These are phyloP conservation scores for Podospora conica DNA, from an alignment of 495 filamentous ascomycete genomes.

Conservation along the genomic window DNA sequence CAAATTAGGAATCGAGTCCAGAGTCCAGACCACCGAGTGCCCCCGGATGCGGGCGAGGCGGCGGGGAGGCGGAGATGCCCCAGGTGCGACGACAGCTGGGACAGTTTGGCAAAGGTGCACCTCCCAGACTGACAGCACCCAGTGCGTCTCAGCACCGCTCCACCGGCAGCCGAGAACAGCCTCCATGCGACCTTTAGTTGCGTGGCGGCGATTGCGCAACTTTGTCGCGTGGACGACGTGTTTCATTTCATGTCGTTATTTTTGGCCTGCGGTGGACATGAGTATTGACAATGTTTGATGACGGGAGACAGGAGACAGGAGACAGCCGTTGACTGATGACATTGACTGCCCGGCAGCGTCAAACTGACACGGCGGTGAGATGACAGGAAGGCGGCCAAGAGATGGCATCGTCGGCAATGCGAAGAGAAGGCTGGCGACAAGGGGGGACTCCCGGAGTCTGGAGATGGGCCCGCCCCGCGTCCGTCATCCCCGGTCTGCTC, in stretches of 20 bases:
- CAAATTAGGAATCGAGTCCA: neutral
- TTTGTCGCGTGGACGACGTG: neutral
- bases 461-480: neutral
- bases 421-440: neutral
- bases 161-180: neutral
- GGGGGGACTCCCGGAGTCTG: too few species aligned
- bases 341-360: too few species aligned
- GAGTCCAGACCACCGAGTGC: neutral
- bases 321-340: too few species aligned
- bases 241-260: neutral
- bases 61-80: neutral
- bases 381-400: neutral
- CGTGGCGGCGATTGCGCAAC: neutral
- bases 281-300: neutral
- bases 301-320: too few species aligned
- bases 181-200: neutral
- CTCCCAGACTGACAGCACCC: neutral
- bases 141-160: neutral
- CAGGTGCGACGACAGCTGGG: neutral
- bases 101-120: neutral
- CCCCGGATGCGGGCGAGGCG: neutral
- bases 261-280: neutral
- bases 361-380: neutral
- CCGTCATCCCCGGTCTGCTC: neutral
- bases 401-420: neutral